phyloP scores from a whole-genome alignment of 345 rosid genomes.

The Populus alba region DNA sequence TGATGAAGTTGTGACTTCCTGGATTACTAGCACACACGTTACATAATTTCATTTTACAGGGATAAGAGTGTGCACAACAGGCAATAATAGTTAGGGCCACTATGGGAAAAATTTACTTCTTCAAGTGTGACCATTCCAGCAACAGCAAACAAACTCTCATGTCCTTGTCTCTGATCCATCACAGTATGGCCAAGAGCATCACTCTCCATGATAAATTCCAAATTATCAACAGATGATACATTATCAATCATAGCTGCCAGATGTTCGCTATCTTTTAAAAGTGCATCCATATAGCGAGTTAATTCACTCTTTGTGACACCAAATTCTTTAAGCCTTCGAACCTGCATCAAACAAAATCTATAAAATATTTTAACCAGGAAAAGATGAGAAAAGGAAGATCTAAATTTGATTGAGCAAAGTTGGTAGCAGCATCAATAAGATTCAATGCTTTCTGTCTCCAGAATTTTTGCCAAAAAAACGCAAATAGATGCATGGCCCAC shows the following conservation, averaged over 20 bases:
- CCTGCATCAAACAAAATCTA: slow-evolving; percentile 41
- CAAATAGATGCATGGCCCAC: background rate
- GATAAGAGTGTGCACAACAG: background rate
- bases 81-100: slow-evolving; percentile 2
- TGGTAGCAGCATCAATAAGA: background rate
- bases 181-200: slow-evolving; percentile 94
- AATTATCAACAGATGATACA: slow-evolving; percentile 95
- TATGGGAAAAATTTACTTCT: slow-evolving; percentile 51
- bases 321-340: slow-evolving; percentile 96
- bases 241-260: slow-evolving; percentile 96
- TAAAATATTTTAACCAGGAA: slow-evolving; percentile 4
- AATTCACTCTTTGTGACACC: slow-evolving; percentile 98
- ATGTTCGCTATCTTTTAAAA: slow-evolving; percentile 97
- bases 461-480: background rate
- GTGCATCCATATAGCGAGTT: slow-evolving; percentile 96
- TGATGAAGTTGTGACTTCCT: background rate
- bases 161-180: slow-evolving; percentile 98
- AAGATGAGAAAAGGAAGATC: background rate
- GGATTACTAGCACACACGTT: background rate
- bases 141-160: slow-evolving; percentile 81
- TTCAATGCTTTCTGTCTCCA: background rate
- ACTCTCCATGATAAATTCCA: slow-evolving; percentile 98
- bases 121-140: slow-evolving; percentile 90
- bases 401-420: background rate
- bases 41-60: background rate